Evolutionary conservation across 106 monocot genomes (phyloP), one percentile per base, ranked within the genome.

Genomic region (Acanthochlamys bracteata): DNA sequence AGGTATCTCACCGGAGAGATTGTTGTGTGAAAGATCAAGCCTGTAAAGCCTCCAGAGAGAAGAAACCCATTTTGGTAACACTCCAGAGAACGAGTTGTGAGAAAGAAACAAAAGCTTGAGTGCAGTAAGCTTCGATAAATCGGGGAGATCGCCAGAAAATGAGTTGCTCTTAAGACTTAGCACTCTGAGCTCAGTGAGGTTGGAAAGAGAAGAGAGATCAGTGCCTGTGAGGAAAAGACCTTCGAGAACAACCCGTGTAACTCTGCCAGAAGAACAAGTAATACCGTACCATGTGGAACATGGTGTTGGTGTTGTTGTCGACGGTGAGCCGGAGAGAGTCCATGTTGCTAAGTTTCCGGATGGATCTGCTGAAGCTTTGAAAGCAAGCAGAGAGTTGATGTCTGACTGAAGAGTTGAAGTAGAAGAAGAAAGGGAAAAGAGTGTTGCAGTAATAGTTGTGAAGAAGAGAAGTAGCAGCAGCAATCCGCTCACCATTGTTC

Each of bases 101-200:
- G 91, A 83, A 66, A 91, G 86, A 66, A 86, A 86, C 56, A 91
- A 81, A 39, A 85, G 85, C 63, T 80, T 79, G 54, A 90, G 82
- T 23, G 74, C 60, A 27, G 73, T 39, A 59, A 88, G 76, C 17
- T n/a, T 23, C 42, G 86, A 78, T 25, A 83, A 57, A 42, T 76
- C 69, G 11, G 77, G 76, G 59, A 82, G 57, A n/a, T 51, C 21
- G 7, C 76, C 79, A 55, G 86, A 77, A 74, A 93, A 68, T 23
- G 7, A 26, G 89, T 93, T 93, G 40, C 39, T 39, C 49, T 93
- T 89, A 42, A 89, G 83, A 72, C 83, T 83, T n/a, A 89, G 79
- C 19, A 86, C 74, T 17, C 86, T 77, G 67, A 86, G 83, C 53
- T 76, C 69, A 71, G 67, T 20, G 57, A 86, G 69, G 24, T 65